Conservation (phyloP, 352 stramenopile genomes). For the Blastocystis sp. region DNA sequence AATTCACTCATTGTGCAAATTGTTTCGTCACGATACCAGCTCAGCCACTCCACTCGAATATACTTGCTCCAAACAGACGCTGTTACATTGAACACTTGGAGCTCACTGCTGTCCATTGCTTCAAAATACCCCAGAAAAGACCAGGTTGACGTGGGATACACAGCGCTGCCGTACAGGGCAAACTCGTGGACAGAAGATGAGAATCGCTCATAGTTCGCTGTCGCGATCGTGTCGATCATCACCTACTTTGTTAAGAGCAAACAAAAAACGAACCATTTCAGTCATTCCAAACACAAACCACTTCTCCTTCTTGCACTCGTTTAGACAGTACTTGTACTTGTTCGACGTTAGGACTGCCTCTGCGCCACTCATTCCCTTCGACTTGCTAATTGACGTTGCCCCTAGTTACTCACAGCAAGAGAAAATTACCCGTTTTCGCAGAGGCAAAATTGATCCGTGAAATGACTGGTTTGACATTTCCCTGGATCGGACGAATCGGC, state of each 20-base stretch:
- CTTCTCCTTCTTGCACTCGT: neutral
- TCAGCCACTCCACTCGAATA: constrained; percentile 22
- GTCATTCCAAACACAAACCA: constrained; percentile 40
- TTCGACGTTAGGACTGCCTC: neutral
- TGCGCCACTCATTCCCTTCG: constrained; percentile 14
- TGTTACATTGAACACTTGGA: constrained; percentile 13
- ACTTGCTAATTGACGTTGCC: neutral
- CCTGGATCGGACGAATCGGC: neutral
- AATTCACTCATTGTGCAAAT: constrained; percentile 55
- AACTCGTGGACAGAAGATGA: constrained; percentile 30
- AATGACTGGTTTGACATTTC: neutral
- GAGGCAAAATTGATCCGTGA: constrained; percentile 23
- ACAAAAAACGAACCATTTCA: neutral
- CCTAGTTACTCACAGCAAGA: neutral
- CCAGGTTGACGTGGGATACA: constrained; percentile 8
- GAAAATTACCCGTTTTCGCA: neutral
- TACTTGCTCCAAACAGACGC: neutral
- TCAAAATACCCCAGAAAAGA: constrained; percentile 17
- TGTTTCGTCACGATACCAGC: constrained; percentile 18
- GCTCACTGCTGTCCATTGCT: constrained; percentile 17
- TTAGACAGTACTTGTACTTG: constrained; percentile 46
- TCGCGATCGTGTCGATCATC: constrained; percentile 5
- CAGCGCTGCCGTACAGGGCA: constrained; percentile 1
- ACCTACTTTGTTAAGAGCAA: neutral
- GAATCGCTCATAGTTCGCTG: constrained; percentile 40